Base-by-base conservation (phyloP, 352 stramenopile species). In the Pythium myriotylum region DNA sequence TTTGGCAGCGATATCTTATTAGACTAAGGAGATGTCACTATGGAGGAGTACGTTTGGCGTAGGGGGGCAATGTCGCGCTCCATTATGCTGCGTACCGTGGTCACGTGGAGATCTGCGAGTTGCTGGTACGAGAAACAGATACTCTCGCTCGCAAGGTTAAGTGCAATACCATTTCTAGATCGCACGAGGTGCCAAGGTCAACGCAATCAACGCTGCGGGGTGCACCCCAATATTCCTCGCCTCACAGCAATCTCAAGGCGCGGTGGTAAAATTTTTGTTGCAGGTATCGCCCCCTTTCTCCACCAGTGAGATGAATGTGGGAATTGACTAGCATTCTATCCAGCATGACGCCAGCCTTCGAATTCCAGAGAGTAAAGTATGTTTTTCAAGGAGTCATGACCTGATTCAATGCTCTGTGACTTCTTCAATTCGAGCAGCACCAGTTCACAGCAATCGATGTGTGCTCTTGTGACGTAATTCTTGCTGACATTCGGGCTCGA, bases 21-120 rank as follows among this genome's bases (percentile, higher is more conserved):
- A 16, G 20, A 5, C 47, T 4, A 49, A 20, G 17, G 20, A 23
- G 33, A 51, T 48, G 33, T 29, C 9, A 54, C 17, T 13, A 40
- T 5, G 41, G 23, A n/a, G n/a, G n/a, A n/a, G n/a, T n/a, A 1
- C 23, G n/a, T 13, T 10, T 20, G 29, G 29, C 19, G 4, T 32
- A 91, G 82, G 73, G 80, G 23, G 37, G 62, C 24, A 92, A 92
- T 55, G 79, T 75, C 0, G 60, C 84, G 26, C 68, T 93, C n/a
- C 84, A 93, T 49, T 93, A 92, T 41, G 79, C 84, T 4, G 82
- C 82, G 17, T 92, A 93, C 57, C 77, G 88, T 62, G 82, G 82
- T 5, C 72, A 89, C 41, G 33, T 29, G 0, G 37, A 59, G 0
- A 52, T 87, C 29, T 90, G 82, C 58, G 13, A 62, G 1, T 45